A percentile compares a stretch with the other conserved stretches of the same genome.
phyloP scores from a whole-genome alignment of 2,329 filamentous ascomycete species.

The Lecanicillium sp. region DNA sequence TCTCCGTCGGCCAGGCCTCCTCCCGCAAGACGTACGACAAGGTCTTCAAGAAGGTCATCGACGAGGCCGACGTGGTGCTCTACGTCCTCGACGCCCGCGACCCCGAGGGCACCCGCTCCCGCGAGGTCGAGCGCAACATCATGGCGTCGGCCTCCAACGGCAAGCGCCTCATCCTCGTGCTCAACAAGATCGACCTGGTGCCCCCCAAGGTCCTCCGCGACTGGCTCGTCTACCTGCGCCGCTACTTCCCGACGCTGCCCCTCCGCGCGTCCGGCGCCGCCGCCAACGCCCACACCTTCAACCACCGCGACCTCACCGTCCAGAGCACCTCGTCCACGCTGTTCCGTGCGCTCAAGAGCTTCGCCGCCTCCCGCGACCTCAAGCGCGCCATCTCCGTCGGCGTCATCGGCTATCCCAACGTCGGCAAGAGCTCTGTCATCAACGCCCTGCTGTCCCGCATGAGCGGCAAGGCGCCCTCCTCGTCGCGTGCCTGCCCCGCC shows the following conservation, averaged over 20 bases:
- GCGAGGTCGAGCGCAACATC: slow-evolving; percentile 83
- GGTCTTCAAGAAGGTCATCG: slow-evolving; percentile 88
- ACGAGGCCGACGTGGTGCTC: slow-evolving; percentile 81
- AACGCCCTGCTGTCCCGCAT: slow-evolving; percentile 80
- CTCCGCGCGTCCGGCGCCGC: slow-evolving; percentile 78
- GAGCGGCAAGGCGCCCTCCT: slow-evolving; percentile 53
- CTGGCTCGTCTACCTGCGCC: slow-evolving; percentile 78
- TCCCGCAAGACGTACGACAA: slow-evolving; percentile 91
- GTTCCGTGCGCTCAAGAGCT: slow-evolving; percentile 86
- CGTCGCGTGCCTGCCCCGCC: slow-evolving; percentile 67
- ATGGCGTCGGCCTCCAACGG: slow-evolving; percentile 73
- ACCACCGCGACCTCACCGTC: slow-evolving; percentile 83
- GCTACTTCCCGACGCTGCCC: slow-evolving; percentile 87
- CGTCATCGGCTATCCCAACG: slow-evolving; percentile 92
- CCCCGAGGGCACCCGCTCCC: slow-evolving; percentile 83
- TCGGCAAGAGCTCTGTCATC: slow-evolving; percentile 94
- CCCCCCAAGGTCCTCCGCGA: slow-evolving; percentile 74
- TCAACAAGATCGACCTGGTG: slow-evolving; percentile 94
- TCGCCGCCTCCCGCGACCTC: slow-evolving; percentile 73
- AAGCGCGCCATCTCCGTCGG: slow-evolving; percentile 88
- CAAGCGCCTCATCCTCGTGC: slow-evolving; percentile 82
- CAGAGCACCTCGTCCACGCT: slow-evolving; percentile 79
- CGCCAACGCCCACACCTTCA: slow-evolving; percentile 82
- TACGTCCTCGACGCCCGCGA: slow-evolving; percentile 92
- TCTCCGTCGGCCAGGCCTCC: slow-evolving; percentile 47